These are phyloP conservation scores for Reticulascus tulasneorum DNA, from an alignment of 2,329 filamentous ascomycete genomes.

Conservation along the genomic window DNA sequence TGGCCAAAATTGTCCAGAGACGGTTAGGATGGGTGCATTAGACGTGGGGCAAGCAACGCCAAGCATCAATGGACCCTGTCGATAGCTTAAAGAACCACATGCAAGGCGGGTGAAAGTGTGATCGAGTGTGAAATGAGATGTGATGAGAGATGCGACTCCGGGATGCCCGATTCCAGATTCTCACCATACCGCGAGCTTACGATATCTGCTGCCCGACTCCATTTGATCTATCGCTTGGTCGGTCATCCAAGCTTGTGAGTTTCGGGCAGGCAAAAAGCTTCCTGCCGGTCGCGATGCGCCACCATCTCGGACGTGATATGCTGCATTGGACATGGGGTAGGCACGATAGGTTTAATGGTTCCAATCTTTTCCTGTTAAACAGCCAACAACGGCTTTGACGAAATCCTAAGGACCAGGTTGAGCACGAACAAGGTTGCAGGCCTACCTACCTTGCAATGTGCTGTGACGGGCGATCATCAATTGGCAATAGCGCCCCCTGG, in stretches of 20 bases:
- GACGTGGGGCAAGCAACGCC: constrained; percentile 10
- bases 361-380: too few species aligned
- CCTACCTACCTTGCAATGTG: too few species aligned
- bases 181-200: not conserved
- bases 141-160: constrained; percentile 1
- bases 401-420: too few species aligned
- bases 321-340: too few species aligned
- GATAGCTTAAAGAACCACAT: not conserved
- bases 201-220: not conserved
- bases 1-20: too few species aligned
- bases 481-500: too few species aligned
- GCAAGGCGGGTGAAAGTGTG: constrained; percentile 5
- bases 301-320: not conserved
- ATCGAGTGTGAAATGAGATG: constrained; percentile 9
- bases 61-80: constrained; percentile 10
- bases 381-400: too few species aligned
- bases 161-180: not conserved
- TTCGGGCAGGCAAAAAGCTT: not conserved
- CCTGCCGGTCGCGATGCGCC: not conserved
- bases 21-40: too few species aligned
- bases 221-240: not conserved
- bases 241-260: not conserved
- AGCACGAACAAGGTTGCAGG: too few species aligned
- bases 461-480: too few species aligned
- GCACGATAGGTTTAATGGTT: too few species aligned